Evolutionary conservation across 257 asterid species (phyloP), one percentile per base, ranked within the genome.

Genomic region (Coffea eugenioides): DNA sequence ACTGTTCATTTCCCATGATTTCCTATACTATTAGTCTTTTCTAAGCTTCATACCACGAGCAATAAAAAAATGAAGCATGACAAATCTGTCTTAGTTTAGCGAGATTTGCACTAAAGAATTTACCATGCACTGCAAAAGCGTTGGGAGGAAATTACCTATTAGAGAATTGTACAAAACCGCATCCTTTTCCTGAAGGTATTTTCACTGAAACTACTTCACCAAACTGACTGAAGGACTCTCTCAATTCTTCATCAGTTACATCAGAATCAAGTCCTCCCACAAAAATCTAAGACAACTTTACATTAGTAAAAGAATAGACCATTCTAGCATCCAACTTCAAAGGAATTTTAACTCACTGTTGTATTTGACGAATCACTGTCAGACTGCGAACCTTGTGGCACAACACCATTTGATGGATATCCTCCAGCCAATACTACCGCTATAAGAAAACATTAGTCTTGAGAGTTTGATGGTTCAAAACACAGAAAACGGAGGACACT

Each of bases 141-240:
- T 74, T 23, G 21, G 27, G 9, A 25, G 27, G 59, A 78, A 48
- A 69, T 73, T 89, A 93, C 99, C 99, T 87, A 87, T 84, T 88
- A 12, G 81, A 89, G 80, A 89, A 90, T 85, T 96, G 99, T 61
- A 96, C 98, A 82, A 96, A 96, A 70, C 99, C 99, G 57, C 99
- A 96, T 70, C 99, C 97, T 86, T 94, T 96, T 80, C 98, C 98
- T 77, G 89, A 87, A 43, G 99, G 98, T 76, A 96, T 92, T 85
- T 96, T 96, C 74, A 96, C 97, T 65, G 97, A 94, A 80, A 90
- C 81, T 72, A 94, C 92, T 82, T 94, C 97, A 59, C 99, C 99
- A 84, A 84, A 91, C 77, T 95, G 92, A 80, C 85, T 77, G 80
- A 96, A 96, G 79, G 95, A 80, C 82, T 88, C 92, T 74, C 90